Conservation (phyloP, 2,329 filamentous ascomycete genomes). For the Fusarium sublunatum region DNA sequence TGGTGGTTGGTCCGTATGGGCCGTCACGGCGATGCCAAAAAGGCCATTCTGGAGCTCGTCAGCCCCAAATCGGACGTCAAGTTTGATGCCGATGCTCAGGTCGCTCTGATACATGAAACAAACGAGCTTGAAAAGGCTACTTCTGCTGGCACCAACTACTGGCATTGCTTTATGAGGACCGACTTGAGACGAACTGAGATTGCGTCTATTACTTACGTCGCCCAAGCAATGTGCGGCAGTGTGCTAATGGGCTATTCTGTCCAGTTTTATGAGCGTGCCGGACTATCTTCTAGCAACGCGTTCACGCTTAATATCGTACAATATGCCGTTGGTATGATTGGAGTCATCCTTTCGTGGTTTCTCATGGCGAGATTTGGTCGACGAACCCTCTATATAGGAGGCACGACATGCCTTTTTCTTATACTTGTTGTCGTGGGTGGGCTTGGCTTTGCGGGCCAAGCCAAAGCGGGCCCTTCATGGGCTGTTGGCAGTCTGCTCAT, state of each 20-base stretch:
- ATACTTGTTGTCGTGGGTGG: conserved; percentile 58
- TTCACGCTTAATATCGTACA: conserved; percentile 56
- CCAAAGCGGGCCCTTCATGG: conserved; percentile 55
- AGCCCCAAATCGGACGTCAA: conserved; percentile 29
- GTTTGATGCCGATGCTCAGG: conserved; percentile 41
- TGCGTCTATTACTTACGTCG: conserved; percentile 56
- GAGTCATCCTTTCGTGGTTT: conserved; percentile 59
- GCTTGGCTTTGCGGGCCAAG: conserved; percentile 63
- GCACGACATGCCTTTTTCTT: conserved; percentile 60
- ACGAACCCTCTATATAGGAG: conserved; percentile 57
- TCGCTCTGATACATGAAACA: conserved; percentile 48
- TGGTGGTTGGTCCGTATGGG: conserved; percentile 58
- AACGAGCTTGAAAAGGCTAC: conserved; percentile 58
- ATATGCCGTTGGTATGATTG: conserved; percentile 57
- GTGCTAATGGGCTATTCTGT: conserved; percentile 69
- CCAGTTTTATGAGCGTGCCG: conserved; percentile 58
- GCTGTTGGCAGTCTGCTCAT: conserved; percentile 59
- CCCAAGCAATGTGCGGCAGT: conserved; percentile 54
- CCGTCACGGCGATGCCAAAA: conserved; percentile 32
- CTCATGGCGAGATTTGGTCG: conserved; percentile 57
- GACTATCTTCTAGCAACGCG: conserved; percentile 50
- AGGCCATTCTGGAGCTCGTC: conserved; percentile 42
- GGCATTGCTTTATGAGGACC: conserved; percentile 59
- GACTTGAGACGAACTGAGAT: conserved; percentile 60
- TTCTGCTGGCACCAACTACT: conserved; percentile 56